Evolutionary conservation across 1,139 yeast species (phyloP).

Genomic region (Debaryomyces robertsiae): DNA sequence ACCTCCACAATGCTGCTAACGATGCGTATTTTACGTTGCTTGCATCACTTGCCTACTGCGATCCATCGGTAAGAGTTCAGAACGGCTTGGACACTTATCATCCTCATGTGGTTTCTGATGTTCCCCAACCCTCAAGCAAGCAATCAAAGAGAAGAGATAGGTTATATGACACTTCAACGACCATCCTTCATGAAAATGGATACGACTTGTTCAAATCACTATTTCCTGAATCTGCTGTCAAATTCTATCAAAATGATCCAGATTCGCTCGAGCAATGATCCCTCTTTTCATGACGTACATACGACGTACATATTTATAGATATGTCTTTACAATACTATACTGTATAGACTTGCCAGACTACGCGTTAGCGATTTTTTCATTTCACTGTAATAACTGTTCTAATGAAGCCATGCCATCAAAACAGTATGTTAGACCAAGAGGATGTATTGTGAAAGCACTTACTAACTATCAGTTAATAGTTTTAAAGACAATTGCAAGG

Average conservation of each 20-base stretch:
- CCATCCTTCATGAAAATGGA: conserved; percentile 6
- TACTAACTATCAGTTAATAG: too few species aligned
- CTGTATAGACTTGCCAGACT: conserved; percentile 9
- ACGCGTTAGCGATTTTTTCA: too few species aligned
- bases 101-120: not conserved
- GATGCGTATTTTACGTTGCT: conserved; percentile 75
- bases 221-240: not conserved
- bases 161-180: conserved; percentile 10
- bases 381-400: too few species aligned
- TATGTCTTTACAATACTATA: not conserved
- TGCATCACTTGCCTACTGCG: conserved; percentile 56
- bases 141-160: conserved; percentile 9
- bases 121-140: conserved; percentile 1
- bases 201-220: conserved; percentile 8
- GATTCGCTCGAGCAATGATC: too few species aligned
- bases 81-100: conserved; percentile 22
- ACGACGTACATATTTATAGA: too few species aligned
- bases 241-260: not conserved
- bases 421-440: too few species aligned
- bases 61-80: conserved; percentile 39
- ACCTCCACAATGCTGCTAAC: conserved; percentile 79
- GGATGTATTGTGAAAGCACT: too few species aligned
- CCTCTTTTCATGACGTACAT: too few species aligned
- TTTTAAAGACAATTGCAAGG: too few species aligned
- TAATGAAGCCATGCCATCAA: too few species aligned